Percentiles rank a stretch among this genome's conserved stretches.
These are phyloP conservation scores for Toxicodendron radicans DNA, from an alignment of 345 rosid species.

Conservation along the genomic window DNA sequence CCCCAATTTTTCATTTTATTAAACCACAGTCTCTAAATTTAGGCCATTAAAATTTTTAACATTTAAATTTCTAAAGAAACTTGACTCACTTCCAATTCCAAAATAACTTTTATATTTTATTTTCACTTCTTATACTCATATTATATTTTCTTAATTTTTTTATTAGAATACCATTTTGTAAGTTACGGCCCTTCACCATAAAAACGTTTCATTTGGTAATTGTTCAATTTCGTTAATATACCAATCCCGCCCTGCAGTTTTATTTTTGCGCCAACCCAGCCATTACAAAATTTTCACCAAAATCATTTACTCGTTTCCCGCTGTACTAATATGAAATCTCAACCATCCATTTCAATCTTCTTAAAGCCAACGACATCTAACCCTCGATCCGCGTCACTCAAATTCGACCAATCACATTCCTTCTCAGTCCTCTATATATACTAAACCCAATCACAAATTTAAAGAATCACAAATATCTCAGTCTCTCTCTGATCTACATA, in stretches of 20 bases:
- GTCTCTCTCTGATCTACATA: neutral
- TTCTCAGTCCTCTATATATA: slow-evolving; percentile 1
- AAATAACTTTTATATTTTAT: no score
- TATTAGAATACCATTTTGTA: no score
- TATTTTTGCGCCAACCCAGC: neutral
- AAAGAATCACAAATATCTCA: neutral
- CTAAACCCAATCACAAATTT: neutral
- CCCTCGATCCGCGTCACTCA: slow-evolving; percentile 5
- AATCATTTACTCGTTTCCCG: neutral
- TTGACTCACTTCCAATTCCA: no score
- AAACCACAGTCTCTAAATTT: no score
- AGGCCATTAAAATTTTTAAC: no score
- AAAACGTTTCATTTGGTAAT: neutral
- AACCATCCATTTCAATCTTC: neutral
- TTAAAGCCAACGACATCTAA: neutral
- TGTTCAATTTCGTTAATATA: neutral
- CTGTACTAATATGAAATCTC: neutral
- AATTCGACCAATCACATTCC: slow-evolving; percentile 6
- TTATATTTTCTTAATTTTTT: no score
- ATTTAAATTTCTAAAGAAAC: no score
- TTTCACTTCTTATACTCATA: no score
- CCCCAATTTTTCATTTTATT: no score
- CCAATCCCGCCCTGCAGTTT: slow-evolving; percentile 1
- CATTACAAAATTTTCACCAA: neutral
- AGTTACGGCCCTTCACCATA: no score